Percentiles rank a stretch among this genome's conserved stretches.
These are phyloP conservation scores for Penicillium flavigenum DNA, from an alignment of 495 filamentous ascomycete genomes.

Conservation along the genomic window DNA sequence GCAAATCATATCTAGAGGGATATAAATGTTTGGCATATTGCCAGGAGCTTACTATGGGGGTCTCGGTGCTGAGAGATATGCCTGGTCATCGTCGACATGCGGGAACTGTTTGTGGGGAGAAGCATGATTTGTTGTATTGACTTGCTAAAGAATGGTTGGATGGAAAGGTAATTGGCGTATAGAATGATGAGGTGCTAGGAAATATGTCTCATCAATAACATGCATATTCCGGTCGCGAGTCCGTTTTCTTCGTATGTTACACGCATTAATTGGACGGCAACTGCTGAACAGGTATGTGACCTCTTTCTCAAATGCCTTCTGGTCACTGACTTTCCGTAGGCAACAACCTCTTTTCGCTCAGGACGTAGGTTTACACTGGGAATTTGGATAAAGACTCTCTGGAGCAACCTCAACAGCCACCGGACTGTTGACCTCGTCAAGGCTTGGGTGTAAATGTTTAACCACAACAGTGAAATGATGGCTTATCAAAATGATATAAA, in stretches of 20 bases:
- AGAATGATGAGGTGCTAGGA: background rate
- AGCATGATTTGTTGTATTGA: slow-evolving; percentile 48
- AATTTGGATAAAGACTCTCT: slow-evolving; percentile 30
- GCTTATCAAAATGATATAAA: background rate
- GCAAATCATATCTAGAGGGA: slow-evolving; percentile 47
- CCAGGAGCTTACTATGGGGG: slow-evolving; percentile 46
- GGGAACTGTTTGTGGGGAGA: slow-evolving; percentile 38
- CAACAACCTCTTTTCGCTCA: slow-evolving; percentile 29
- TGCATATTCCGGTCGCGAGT: background rate
- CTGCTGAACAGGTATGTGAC: slow-evolving; percentile 17
- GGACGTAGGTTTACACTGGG: slow-evolving; percentile 29
- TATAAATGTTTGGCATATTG: slow-evolving; percentile 59
- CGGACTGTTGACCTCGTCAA: background rate
- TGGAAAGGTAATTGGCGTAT: slow-evolving; percentile 43
- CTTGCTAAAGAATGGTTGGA: slow-evolving; percentile 49
- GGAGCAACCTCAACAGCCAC: slow-evolving; percentile 20
- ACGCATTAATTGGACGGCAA: background rate
- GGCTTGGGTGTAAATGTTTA: background rate
- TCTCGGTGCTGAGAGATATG: slow-evolving; percentile 45
- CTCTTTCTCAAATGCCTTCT: background rate
- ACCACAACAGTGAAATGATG: background rate
- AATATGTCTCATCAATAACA: background rate
- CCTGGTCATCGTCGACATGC: slow-evolving; percentile 47
- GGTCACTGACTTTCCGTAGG: slow-evolving; percentile 5
- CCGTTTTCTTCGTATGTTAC: background rate